These are phyloP conservation scores for Madurella mycetomatis DNA, from an alignment of 2,329 filamentous ascomycete species.

Conservation along the genomic window DNA sequence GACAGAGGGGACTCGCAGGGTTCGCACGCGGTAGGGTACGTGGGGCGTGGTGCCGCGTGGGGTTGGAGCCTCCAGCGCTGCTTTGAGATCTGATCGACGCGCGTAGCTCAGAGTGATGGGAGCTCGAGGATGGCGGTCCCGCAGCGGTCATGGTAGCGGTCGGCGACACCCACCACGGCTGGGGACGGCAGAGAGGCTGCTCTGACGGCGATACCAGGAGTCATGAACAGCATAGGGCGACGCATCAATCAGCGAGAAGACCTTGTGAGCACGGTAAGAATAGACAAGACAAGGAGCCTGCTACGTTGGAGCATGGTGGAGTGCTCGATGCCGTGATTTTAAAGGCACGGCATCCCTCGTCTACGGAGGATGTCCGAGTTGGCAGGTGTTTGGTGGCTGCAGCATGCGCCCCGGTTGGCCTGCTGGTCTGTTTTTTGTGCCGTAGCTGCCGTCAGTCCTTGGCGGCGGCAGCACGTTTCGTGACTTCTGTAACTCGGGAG, in stretches of 20 bases:
- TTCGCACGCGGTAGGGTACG: conserved; percentile 30
- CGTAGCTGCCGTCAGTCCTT: neutral
- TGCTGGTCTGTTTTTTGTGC: conserved; percentile 8
- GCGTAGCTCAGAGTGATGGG: conserved; percentile 20
- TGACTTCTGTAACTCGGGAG: neutral
- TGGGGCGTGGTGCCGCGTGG: conserved; percentile 11
- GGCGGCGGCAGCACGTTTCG: neutral
- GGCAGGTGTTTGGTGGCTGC: conserved; percentile 1
- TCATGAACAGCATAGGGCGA: neutral
- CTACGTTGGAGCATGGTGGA: conserved; percentile 12
- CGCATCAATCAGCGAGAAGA: neutral
- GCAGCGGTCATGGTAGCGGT: conserved; percentile 19
- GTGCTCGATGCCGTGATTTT: neutral
- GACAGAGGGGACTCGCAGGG: neutral
- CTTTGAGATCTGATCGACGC: conserved; percentile 17
- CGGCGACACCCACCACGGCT: conserved; percentile 7
- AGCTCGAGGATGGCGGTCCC: conserved; percentile 19
- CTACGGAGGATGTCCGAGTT: conserved; percentile 2
- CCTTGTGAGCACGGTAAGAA: neutral
- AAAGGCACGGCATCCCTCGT: neutral
- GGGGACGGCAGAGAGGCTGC: neutral
- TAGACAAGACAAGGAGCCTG: neutral
- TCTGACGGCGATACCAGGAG: neutral
- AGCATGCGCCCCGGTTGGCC: conserved; percentile 15
- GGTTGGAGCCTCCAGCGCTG: conserved; percentile 9